Evolutionary conservation across 805 yeast species (phyloP), one percentile per base, ranked within the genome.

Genomic region (Schwanniomyces occidentalis): DNA sequence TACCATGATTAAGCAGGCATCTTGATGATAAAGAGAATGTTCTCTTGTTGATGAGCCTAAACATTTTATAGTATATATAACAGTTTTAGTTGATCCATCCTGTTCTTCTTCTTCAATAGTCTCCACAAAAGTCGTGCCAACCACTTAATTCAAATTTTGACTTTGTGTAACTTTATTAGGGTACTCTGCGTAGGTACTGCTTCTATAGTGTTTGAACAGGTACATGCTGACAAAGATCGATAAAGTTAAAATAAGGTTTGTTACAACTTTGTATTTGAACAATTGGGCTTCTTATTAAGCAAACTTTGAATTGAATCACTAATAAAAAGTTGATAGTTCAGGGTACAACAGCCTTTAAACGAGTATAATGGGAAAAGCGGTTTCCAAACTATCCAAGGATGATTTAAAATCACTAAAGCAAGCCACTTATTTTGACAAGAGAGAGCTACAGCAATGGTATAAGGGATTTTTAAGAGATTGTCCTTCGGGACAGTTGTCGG

Each of bases 371-470:
- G 99, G 99, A 9, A 90, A 89, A 51, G 84, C 96, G 20, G 91
- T 95, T 6, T 88, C 97, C 16, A 93, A 90, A 55, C 65, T 93
- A 31, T 84, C 95, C 12, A 88, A 84, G 50, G 98, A 93, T 48
- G 98, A 93, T 51, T 74, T 93, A 31, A 75, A 85, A 34, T 80
- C 83, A 35, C 75, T 93, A 40, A 85, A 84, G 56, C 82, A 79
- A 53, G 83, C 89, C 16, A 93, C 99, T 0, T 84, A 88, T 51
- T 93, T 93, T 54, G 96, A 91, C 54, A 80, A 90, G 35, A 74
- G 96, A 45, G 99, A 93, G 56, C 75, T 93, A 27, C 98, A 93
- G 60, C 99, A 91, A 56, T 93, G 99, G 99, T 91, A 91, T 56
- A 91, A 91, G 56, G 98, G 98, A 2, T 93, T 93, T 51, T 69